Base-by-base conservation (phyloP, 2,329 filamentous ascomycete species). In the Exophiala mesophila region DNA sequence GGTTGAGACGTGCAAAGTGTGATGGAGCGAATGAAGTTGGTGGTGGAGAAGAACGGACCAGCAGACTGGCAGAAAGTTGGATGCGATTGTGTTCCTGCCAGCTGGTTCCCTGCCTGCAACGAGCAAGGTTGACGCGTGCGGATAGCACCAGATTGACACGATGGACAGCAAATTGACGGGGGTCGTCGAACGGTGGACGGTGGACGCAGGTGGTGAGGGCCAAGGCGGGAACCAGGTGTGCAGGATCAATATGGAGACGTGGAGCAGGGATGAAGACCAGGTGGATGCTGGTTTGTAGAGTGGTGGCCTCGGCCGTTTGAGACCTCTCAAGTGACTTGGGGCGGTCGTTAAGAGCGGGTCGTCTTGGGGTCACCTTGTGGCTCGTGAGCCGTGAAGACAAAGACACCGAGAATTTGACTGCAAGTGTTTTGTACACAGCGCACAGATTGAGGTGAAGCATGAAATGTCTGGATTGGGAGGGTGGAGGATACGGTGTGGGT, bases 301-400 rank as follows among this genome's bases (percentile, higher is more conserved):
- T 45, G 38, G 36, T 24, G 44, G 48, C 30, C 24, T 36, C 29
- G 44, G 48, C 30, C 24, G 44, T 50, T 47, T 47, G 41, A 46
- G 39, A 31, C 12, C 23, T 26, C 6, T 26, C 6, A 12, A 26
- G 23, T 26, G 23, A 26, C 7, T 7, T 7, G 6, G 12, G 23
- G 23, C 23, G 6, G 23, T 26, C 6, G 12, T 26, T 6, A 26
- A 26, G 23, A 12, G 23, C 12, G 23, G 6, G 23, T 26, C 23
- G 23, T 12, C 6, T 12, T 12, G 23, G 12, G 6, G 23, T 26
- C 23, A 12, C 6, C 23, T 26, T 12, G 23, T 26, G 23, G 12
- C 7, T 7, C 23, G 23, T 26, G 23, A 12, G 23, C 6, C 23
- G 23, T 26, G 23, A 26, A n/a, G n/a, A n/a, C n/a, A n/a, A n/a